phyloP scores from a whole-genome alignment of 1,284 basidiomycete genomes.

The Marasmius fiardii region DNA sequence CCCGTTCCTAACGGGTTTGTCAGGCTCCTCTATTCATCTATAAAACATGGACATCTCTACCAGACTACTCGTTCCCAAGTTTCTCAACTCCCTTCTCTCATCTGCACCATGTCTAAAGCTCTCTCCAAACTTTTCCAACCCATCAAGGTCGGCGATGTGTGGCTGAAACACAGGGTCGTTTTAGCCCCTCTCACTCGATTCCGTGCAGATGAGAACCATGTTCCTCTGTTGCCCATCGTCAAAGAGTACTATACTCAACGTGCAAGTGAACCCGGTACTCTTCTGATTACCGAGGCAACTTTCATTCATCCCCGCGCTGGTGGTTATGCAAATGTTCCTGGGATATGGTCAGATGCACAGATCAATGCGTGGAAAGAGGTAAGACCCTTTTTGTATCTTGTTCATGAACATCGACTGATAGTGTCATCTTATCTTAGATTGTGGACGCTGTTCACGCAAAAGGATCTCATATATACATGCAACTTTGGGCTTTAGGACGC shows the following conservation, averaged over 20 bases:
- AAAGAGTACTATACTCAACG: not conserved
- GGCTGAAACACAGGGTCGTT: not conserved
- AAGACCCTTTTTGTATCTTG: not conserved
- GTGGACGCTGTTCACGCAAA: conserved; percentile 33
- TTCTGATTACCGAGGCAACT: not conserved
- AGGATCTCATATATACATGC: conserved; percentile 38
- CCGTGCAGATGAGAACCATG: not conserved
- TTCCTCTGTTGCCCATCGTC: not conserved
- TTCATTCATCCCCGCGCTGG: not conserved
- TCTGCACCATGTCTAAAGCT: not conserved
- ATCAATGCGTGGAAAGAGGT: not conserved
- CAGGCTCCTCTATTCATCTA: too few species aligned
- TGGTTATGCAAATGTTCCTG: not conserved
- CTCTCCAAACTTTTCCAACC: not conserved
- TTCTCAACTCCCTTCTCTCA: too few species aligned
- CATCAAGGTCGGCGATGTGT: too few species aligned
- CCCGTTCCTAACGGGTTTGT: too few species aligned
- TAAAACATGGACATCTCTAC: too few species aligned
- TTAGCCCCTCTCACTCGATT: not conserved
- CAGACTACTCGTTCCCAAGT: too few species aligned
- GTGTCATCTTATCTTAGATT: conserved; percentile 21
- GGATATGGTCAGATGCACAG: not conserved
- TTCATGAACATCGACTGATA: not conserved
- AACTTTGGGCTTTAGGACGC: conserved; percentile 46
- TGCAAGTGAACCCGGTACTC: not conserved